Evolutionary conservation across 768 basidiomycete genomes (phyloP), one percentile per base, ranked within the genome.

Genomic region (Xerocomellus chrysenteron): DNA sequence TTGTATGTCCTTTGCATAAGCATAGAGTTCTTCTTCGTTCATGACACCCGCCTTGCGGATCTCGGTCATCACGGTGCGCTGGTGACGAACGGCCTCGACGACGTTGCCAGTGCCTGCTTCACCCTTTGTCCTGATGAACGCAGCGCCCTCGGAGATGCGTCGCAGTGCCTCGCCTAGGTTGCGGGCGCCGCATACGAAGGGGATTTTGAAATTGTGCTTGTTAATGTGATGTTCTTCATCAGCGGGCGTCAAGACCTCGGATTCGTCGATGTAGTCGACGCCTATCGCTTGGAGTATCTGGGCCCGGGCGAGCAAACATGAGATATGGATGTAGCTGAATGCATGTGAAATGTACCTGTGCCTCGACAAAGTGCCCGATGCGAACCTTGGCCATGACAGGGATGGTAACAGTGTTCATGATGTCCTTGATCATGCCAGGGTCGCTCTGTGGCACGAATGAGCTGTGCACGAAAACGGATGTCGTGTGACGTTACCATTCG

Each of bases 111-210:
- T 93, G 19, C 92, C 92, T 17, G 88, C 88, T 72, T 92, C 89
- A 52, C 94, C 96, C 76, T 98, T 99, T 56, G 96, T 98, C 63
- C 97, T 93, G 75, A 99, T 94, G 82, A 98, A 94, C 0, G 97
- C 93, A 2, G 96, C 96, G 45, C 97, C 97, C 73, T 99, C 97
- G 24, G 91, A 92, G 65, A 99, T 97, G 59, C 97, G 86, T 40
- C 97, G 87, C 6, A 99, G 81, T 4, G 97, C 97, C 74, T 98
- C 95, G 52, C 97, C 97, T 32, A 99, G 84, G 73, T 96, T 88
- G 52, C 92, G 88, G 55, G 93, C 92, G 55, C 97, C 97, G 64
- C 95, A 98, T 3, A 99, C 97, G 66, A 98, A 96, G 12, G 94
- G 94, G 14, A 94, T 82, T 71, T 97, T 97, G 83, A 88, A 98